These are phyloP conservation scores for Thalassia testudinum DNA, from an alignment of 116 monocot genomes.

Conservation along the genomic window DNA sequence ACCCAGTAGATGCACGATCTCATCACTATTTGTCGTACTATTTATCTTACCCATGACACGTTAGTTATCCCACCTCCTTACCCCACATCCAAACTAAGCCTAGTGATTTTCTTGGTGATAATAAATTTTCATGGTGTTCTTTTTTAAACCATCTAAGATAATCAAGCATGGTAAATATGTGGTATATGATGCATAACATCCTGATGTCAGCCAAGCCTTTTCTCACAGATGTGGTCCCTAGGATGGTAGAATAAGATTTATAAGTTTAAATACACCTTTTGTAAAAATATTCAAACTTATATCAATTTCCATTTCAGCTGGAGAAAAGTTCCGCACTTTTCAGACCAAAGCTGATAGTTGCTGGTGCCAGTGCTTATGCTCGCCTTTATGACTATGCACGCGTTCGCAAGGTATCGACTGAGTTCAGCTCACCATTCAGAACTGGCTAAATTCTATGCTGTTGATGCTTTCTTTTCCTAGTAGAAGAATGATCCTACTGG, in stretches of 20 bases:
- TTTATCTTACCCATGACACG: too few species aligned
- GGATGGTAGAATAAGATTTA: background rate
- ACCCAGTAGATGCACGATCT: too few species aligned
- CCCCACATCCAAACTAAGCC: too few species aligned
- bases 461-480: too few species aligned
- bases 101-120: too few species aligned
- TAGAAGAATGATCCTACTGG: too few species aligned
- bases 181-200: background rate
- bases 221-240: background rate
- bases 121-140: background rate
- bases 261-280: background rate
- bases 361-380: constrained; percentile 97
- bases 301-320: constrained; percentile 29
- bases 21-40: too few species aligned
- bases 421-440: too few species aligned
- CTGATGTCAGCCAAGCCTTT: too few species aligned
- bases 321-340: constrained; percentile 90
- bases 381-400: constrained; percentile 92
- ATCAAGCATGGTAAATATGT: background rate
- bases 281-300: background rate
- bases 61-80: too few species aligned
- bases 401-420: constrained; percentile 60
- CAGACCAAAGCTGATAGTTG: constrained; percentile 93
- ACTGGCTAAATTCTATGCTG: too few species aligned
- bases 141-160: background rate